Evolutionary conservation across 495 filamentous ascomycete genomes (phyloP).

Genomic region (Penicillium pancosmium): DNA sequence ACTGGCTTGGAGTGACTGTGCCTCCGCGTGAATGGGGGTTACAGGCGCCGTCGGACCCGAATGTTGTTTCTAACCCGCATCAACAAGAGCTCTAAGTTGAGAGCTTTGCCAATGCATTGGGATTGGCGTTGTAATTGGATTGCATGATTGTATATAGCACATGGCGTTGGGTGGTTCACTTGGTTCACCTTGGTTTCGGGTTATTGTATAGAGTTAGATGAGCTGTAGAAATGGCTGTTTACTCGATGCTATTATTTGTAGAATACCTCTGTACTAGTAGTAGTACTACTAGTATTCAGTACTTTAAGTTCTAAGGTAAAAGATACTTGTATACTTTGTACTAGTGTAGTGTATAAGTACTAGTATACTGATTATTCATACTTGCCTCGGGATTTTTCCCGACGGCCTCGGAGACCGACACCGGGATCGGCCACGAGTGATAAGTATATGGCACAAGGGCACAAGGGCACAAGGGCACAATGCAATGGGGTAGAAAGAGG

Average conservation of each 20-base stretch:
- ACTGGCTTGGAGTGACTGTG: slow-evolving; percentile 78
- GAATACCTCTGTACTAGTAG: no score
- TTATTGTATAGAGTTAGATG: no score
- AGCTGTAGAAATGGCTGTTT: no score
- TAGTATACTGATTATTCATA: background rate
- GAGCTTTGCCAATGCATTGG: background rate
- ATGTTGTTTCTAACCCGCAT: background rate
- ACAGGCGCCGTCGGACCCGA: slow-evolving; percentile 37
- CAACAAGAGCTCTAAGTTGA: background rate
- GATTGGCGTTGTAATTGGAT: background rate
- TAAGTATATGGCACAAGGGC: background rate
- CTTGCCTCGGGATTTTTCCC: background rate
- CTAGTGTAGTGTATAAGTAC: no score
- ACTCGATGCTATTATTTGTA: no score
- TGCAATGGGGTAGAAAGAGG: background rate
- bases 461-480: background rate
- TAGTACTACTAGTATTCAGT: no score
- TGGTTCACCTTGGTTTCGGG: no score
- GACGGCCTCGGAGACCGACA: background rate
- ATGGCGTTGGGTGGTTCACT: no score
- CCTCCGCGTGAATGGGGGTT: slow-evolving; percentile 68
- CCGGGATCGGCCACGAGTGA: background rate
- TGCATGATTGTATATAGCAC: no score
- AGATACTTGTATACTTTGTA: background rate
- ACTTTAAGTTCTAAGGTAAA: no score